Base-by-base conservation (phyloP, 345 rosid genomes). In the Eucalyptus dawsonii region DNA sequence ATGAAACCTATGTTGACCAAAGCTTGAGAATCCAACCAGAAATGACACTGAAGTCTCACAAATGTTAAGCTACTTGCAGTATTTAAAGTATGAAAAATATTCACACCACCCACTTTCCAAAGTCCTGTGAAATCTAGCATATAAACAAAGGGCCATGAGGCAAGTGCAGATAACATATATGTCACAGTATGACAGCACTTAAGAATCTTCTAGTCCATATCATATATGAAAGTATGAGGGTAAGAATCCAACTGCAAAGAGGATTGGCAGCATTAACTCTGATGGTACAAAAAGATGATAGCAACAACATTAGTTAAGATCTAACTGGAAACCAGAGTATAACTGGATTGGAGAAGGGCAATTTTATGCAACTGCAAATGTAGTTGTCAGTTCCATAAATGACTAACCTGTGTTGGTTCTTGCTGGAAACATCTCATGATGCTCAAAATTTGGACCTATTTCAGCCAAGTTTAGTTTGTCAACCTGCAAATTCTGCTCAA, bases 401-500 rank as follows among this genome's bases (percentile, higher is more conserved):
- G 80, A 85, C 97, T 90, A 91, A 98, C 99, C 99, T 69, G 99
- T 96, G 92, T 97, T 98, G 17, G 97, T 98, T 90, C 99, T 93
- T 50, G 99, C 97, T 14, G 99, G 98, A 92, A 98, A 98, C 94
- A 94, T 89, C 87, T 91, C 93, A 91, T 98, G 99, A 91, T 96
- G 93, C 95, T 97, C 99, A 89, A 98, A 97, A 81, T 96, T 96
- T 50, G 99, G 99, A 90, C 99, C 99, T 87, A 95, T 95, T 90
- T 93, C 94, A 14, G 96, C 94, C 92, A 98, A 93, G 91, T 96
- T 95, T 90, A 97, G 89, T 25, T 95, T 93, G 93, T 98, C 99
- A 88, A 98, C 99, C 92, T 88, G 91, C 93, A 97, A 90, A 80
- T 88, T 92, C 99, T 97, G 98, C 90, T 50, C 44, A 80, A 49